Evolutionary conservation across 1,284 basidiomycete genomes (phyloP).

Genomic region (Papiliotrema terrestris): DNA sequence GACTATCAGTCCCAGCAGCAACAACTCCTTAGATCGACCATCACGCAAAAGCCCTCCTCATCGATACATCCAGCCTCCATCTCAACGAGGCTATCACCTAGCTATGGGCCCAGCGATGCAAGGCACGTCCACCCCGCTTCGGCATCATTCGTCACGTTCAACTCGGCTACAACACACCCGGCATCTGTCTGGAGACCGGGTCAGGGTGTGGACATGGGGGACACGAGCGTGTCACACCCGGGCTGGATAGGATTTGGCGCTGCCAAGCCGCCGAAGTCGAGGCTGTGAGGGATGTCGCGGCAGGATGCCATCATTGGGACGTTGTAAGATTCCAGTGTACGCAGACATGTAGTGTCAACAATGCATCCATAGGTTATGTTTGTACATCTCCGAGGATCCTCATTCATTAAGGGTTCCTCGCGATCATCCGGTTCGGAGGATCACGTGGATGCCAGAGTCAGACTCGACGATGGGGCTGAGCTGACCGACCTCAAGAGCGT

Average conservation of each 20-base stretch:
- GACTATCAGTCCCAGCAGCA: too few species aligned
- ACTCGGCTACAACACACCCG: slow-evolving; percentile 15
- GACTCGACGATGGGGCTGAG: slow-evolving; percentile 84
- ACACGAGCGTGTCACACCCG: slow-evolving; percentile 27
- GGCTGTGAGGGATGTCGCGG: neutral
- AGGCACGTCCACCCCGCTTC: too few species aligned
- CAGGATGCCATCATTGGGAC: neutral
- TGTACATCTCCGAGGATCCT: neutral
- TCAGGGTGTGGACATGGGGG: slow-evolving; percentile 2
- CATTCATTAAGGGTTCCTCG: neutral
- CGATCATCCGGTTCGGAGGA: slow-evolving; percentile 75
- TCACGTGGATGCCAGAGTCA: slow-evolving; percentile 94
- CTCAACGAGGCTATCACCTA: too few species aligned
- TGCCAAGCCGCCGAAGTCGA: slow-evolving; percentile 1
- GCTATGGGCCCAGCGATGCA: too few species aligned
- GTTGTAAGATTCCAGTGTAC: neutral
- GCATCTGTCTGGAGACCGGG: slow-evolving; percentile 6
- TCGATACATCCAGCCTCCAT: too few species aligned
- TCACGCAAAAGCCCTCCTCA: too few species aligned
- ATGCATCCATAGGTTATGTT: neutral
- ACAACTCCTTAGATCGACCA: too few species aligned
- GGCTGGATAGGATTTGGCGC: slow-evolving; percentile 15
- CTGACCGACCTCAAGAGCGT: slow-evolving; percentile 71
- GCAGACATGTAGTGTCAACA: neutral
- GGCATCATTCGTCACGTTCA: slow-evolving; percentile 2